These are phyloP conservation scores for Carallia pectinifolia DNA, from an alignment of 345 rosid genomes.

Conservation along the genomic window DNA sequence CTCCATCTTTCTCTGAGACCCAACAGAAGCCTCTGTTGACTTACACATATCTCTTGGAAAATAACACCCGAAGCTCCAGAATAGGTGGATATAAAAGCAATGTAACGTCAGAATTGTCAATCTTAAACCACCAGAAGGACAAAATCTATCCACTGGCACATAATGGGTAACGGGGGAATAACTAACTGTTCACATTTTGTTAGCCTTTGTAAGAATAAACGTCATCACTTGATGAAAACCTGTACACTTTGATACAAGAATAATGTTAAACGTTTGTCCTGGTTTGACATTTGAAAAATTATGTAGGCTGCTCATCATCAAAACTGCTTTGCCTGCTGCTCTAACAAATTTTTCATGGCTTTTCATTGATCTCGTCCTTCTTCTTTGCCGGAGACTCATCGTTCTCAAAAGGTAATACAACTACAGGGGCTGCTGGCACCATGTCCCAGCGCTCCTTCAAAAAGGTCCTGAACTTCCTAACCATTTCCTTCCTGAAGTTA, in stretches of 20 bases:
- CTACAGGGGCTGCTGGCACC: constrained; percentile 79
- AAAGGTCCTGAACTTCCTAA: constrained; percentile 47
- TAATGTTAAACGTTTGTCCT: too few relatives aligned
- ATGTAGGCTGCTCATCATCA: too few relatives aligned
- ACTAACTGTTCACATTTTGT: background rate
- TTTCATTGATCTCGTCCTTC: constrained; percentile 34
- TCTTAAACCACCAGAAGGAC: too few relatives aligned
- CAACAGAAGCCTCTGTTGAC: background rate
- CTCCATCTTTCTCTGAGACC: too few relatives aligned
- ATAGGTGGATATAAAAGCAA: background rate
- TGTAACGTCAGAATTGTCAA: too few relatives aligned
- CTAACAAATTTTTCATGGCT: constrained; percentile 31
- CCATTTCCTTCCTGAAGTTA: constrained; percentile 78
- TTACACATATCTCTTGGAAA: background rate
- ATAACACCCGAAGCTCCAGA: too few relatives aligned
- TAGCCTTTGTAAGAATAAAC: background rate
- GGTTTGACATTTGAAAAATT: too few relatives aligned
- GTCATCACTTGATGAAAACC: background rate
- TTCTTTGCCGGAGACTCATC: constrained; percentile 40
- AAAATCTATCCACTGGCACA: too few relatives aligned
- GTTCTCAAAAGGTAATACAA: constrained; percentile 64
- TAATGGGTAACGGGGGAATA: background rate
- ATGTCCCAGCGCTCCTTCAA: constrained; percentile 86
- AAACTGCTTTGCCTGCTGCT: too few relatives aligned
- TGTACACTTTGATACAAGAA: background rate